phyloP scores from a whole-genome alignment of 768 basidiomycete species.

The Cystofilobasidium bisporidii region DNA sequence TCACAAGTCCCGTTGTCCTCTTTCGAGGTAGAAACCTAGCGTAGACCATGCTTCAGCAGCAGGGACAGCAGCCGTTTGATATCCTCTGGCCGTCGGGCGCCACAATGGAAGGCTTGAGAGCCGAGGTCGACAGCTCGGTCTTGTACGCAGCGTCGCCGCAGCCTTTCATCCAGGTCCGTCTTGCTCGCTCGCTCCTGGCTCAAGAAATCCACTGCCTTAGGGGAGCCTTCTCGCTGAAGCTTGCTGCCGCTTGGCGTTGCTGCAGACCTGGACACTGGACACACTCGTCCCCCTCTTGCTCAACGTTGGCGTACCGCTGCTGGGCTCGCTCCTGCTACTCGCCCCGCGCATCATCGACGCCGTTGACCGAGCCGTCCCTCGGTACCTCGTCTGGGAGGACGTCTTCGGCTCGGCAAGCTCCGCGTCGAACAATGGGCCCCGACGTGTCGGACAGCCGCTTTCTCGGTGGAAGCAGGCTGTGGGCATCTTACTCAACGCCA shows the following conservation, averaged over 20 bases:
- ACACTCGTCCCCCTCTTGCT: neutral
- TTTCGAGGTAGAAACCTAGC: too few species aligned
- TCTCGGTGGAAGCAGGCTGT: neutral
- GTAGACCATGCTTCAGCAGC: too few species aligned
- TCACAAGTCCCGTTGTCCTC: too few species aligned
- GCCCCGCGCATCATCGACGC: neutral
- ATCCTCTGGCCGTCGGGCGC: too few species aligned
- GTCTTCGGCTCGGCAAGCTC: neutral
- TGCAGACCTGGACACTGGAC: neutral
- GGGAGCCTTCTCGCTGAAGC: neutral
- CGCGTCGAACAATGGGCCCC: too few species aligned
- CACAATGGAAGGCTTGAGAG: too few species aligned
- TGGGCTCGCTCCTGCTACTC: neutral
- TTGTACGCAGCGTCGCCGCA: neutral
- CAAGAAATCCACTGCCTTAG: too few species aligned
- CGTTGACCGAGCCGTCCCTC: neutral
- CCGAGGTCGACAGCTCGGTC: neutral
- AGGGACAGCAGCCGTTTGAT: too few species aligned
- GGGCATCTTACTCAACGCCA: neutral
- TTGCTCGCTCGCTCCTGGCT: neutral
- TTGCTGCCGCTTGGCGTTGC: neutral
- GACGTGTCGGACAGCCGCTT: neutral
- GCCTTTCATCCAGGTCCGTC: neutral
- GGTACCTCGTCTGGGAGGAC: slow-evolving; percentile 3
- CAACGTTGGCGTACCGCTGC: neutral